Percentiles rank a stretch among this genome's conserved stretches.
These are phyloP conservation scores for Schizonepeta tenuifolia DNA, from an alignment of 257 asterid species.

Conservation along the genomic window DNA sequence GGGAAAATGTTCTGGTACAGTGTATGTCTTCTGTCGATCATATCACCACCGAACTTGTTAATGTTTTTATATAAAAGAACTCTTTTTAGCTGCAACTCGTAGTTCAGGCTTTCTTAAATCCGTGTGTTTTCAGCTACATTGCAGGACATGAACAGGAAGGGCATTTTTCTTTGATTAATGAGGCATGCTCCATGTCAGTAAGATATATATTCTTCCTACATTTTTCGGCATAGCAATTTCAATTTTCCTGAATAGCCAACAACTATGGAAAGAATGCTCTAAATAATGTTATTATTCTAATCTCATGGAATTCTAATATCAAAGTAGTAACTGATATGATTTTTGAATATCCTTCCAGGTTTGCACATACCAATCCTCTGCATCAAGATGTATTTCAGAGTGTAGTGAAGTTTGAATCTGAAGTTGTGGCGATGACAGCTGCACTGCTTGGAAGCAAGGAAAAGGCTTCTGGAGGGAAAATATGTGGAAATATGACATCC, in stretches of 20 bases:
- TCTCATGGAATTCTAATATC: neutral
- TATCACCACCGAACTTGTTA: conserved; percentile 26
- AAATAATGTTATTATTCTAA: neutral
- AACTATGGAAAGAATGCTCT: neutral
- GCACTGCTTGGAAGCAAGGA: conserved; percentile 91
- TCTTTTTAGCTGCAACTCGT: conserved; percentile 19
- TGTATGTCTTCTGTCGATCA: conserved; percentile 63
- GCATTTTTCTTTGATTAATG: conserved; percentile 88
- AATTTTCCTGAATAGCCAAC: neutral
- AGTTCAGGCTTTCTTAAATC: conserved; percentile 31
- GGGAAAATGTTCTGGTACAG: conserved; percentile 99
- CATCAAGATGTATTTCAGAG: conserved; percentile 93
- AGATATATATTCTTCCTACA: conserved; percentile 15
- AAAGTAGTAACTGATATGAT: neutral
- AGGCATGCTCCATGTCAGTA: conserved; percentile 98
- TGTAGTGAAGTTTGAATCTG: conserved; percentile 89
- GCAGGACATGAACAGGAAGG: conserved; percentile 92
- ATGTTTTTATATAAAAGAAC: neutral
- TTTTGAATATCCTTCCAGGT: conserved; percentile 58
- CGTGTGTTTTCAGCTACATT: conserved; percentile 65
- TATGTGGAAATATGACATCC: conserved; percentile 99
- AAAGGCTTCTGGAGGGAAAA: conserved; percentile 75
- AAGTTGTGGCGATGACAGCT: conserved; percentile 96
- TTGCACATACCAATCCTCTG: conserved; percentile 96
- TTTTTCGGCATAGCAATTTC: conserved; percentile 11